Conservation (phyloP, 805 yeast species). For the Candida succiphila region DNA sequence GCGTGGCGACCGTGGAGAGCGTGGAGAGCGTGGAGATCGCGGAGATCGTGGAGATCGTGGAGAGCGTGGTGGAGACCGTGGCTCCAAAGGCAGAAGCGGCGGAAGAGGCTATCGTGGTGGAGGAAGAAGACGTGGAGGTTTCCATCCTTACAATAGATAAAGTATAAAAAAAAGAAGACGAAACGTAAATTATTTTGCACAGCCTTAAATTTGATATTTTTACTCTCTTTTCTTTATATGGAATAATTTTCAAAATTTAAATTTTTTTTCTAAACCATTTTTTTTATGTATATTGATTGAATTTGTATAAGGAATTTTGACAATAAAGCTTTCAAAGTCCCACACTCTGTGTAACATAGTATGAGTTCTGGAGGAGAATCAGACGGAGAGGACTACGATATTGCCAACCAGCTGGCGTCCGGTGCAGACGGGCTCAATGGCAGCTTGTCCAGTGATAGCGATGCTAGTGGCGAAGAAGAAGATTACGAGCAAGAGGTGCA, state of each 20-base stretch:
- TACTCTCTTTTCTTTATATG: background rate
- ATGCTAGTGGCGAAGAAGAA: conserved; percentile 17
- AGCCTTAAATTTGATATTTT: background rate
- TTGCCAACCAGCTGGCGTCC: conserved; percentile 49
- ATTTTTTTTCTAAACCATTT: conserved; percentile 1
- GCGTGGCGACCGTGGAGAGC: conserved; percentile 9
- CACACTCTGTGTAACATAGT: no score
- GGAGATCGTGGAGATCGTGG: no score
- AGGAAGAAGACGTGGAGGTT: conserved; percentile 16
- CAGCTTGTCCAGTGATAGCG: conserved; percentile 7
- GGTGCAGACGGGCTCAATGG: conserved; percentile 16
- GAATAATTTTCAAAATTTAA: no score
- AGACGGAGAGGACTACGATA: conserved; percentile 46
- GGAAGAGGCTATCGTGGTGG: no score
- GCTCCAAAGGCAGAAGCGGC: no score
- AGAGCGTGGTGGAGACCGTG: no score
- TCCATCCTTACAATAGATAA: conserved; percentile 21
- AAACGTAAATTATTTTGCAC: background rate
- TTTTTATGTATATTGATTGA: conserved; percentile 3
- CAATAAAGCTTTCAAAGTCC: no score
- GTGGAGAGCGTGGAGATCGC: conserved; percentile 5
- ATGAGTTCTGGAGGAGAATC: no score
- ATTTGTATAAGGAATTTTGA: background rate
- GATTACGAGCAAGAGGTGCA: conserved; percentile 29
- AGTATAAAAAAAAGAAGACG: background rate